Evolutionary conservation across 495 filamentous ascomycete species (phyloP).

Genomic region (Lasiosphaeria hispida): DNA sequence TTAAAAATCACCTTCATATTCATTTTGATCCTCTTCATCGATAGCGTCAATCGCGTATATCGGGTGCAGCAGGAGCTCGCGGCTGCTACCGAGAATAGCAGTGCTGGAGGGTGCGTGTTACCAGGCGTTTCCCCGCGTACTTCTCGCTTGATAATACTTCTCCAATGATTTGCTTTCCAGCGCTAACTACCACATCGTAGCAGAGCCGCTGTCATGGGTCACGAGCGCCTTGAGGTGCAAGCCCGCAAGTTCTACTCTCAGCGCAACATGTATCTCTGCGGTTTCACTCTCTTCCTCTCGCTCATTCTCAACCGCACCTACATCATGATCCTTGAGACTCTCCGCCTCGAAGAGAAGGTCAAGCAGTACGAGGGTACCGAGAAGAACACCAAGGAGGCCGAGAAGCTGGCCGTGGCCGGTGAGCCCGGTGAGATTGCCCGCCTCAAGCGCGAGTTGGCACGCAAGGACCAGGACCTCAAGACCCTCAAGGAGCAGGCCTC

Average conservation of each 20-base stretch:
- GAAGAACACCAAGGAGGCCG: constrained; percentile 69
- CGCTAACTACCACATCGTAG: constrained; percentile 13
- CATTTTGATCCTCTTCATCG: constrained; percentile 95
- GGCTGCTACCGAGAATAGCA: constrained; percentile 48
- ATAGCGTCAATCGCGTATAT: constrained; percentile 98
- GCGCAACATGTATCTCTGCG: constrained; percentile 99
- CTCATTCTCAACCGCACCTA: constrained; percentile 99
- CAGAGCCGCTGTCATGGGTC: constrained; percentile 69
- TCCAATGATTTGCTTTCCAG: too few relatives aligned
- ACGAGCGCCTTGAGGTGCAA: constrained; percentile 95
- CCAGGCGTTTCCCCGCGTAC: neutral
- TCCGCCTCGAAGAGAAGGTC: constrained; percentile 89
- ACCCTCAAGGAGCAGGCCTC: constrained; percentile 82
- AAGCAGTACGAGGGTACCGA: constrained; percentile 80
- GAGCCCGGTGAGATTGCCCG: constrained; percentile 56
- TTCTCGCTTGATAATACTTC: constrained; percentile 15
- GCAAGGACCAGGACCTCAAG: constrained; percentile 72
- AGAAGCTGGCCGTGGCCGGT: constrained; percentile 70
- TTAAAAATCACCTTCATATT: constrained; percentile 95
- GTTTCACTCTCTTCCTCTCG: constrained; percentile 98
- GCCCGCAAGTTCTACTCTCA: constrained; percentile 99
- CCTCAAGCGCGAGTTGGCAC: constrained; percentile 66
- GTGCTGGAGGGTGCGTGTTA: constrained; percentile 26
- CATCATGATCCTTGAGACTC: constrained; percentile 90
- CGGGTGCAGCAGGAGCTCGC: constrained; percentile 89